Evolutionary conservation across 2,329 filamentous ascomycete species (phyloP).

Genomic region (Myriosclerotinia duriaeana): DNA sequence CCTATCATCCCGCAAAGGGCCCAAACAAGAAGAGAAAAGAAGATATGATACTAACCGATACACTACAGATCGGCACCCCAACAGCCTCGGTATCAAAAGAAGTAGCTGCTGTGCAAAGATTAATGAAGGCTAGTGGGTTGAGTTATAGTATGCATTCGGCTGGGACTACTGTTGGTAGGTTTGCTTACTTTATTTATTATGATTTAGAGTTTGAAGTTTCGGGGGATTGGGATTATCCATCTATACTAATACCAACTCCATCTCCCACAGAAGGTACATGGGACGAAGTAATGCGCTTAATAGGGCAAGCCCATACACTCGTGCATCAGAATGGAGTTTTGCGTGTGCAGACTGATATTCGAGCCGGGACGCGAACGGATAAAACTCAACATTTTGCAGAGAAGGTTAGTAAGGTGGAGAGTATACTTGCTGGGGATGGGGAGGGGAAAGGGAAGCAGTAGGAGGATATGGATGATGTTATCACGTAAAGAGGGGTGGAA

Average conservation of each 20-base stretch:
- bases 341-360: conserved; percentile 84
- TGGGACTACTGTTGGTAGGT: conserved; percentile 83
- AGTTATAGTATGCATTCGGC: conserved; percentile 89
- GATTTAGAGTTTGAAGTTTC: not conserved
- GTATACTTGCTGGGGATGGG: conserved; percentile 35
- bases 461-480: not conserved
- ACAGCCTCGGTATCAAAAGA: conserved; percentile 75
- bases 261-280: conserved; percentile 72
- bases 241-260: not conserved
- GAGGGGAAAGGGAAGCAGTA: not conserved
- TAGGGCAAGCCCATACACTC: conserved; percentile 80
- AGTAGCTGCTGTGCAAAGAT: conserved; percentile 82
- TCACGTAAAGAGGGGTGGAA: not conserved
- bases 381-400: conserved; percentile 39
- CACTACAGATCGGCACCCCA: conserved; percentile 71
- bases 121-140: conserved; percentile 78
- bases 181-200: not conserved
- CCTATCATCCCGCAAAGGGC: not conserved
- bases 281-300: conserved; percentile 80
- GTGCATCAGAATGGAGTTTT: conserved; percentile 76
- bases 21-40: not conserved
- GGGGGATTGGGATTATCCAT: not conserved
- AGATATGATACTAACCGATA: not conserved
- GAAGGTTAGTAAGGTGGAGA: conserved; percentile 39
- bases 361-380: conserved; percentile 63